Base-by-base conservation (phyloP, 2,329 filamentous ascomycete species). In the Arthroderma sp. region DNA sequence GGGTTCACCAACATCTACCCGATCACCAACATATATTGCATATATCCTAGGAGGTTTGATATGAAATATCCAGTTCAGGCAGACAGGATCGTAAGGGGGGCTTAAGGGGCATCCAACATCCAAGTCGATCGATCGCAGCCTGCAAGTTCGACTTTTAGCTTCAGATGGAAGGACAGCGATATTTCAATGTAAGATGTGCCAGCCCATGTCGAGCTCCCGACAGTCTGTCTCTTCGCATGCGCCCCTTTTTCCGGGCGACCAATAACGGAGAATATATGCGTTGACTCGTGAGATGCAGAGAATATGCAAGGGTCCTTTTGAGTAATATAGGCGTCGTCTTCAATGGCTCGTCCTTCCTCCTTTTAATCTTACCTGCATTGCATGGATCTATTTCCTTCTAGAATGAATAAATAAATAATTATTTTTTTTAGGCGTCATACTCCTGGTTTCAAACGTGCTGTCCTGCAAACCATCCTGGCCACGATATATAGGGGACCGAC, bases 331-430 rank as follows among this genome's bases (percentile, higher is more conserved):
- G 25, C 25, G 15, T 17, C 47, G 47, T 31, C 47, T 51, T 51
- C 47, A 33, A 17, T 51, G 47, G 47, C 47, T 51, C 25, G 47
- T 31, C 15, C 44, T 28, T 19, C 47, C 28, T 19, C 47, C n/a
- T 51, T 51, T 51, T 51, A 51, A 51, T 51, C 25, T 51, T 51
- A 51, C 47, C 47, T 51, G 47, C 47, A 51, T 51, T 51, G 47
- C 47, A 51, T 51, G 47, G 44, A 33, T 51, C 47, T 51, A 51
- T 51, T 51, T 51, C 23, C 47, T 51, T 51, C 47, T 51, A 51
- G 47, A 51, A 51, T 33, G 43, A 51, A 19, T 31, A 33, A 31
- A 25, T 51, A 33, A 17, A n/a, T 31, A 37, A 13, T 47, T 23
- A 25, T 49, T n/a, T 51, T 33, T 33, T 19, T n/a, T 13, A 13